Evolutionary conservation across 345 rosid genomes (phyloP), one percentile per base, ranked within the genome.

Genomic region (Cardamine chenopodiifolia): DNA sequence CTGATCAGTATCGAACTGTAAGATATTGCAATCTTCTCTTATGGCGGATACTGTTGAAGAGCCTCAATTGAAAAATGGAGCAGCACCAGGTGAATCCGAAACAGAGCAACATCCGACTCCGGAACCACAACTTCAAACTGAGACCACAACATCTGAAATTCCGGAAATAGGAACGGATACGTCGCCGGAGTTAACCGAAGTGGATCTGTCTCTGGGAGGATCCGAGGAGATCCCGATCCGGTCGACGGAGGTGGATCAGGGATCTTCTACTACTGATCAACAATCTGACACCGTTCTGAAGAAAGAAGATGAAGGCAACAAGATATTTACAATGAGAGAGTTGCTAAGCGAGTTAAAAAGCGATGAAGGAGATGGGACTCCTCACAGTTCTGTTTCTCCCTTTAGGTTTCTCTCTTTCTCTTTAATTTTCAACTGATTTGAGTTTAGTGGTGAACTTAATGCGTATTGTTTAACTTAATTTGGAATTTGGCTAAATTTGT

Each of bases 251-350:
- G 72, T 19, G 12, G 70, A 39, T 20, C 64, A 70, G 47, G 58
- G 53, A 66, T 68, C 78, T 67, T 47, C 78, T 67, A 42, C 82
- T 15, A 48, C 55, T 59, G 82, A 70, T 32, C 79, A 71, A 52
- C 60, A 50, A 8, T 55, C 79, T 47, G 73, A 53, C 7, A 75
- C 80, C 50, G 80, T 71, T 68, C 80, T 82, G 13, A 73, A 72
- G 55, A 89, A 83, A 52, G 88, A 83, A 34, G 88, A 83, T 48
- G 85, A 87, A 68, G 97, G 90, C 0, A 87, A 63, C 80, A 85
- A 87, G 54, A 84, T 96, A 6, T 91, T 94, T 82, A 91, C 98
- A 25, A 89, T 90, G 97, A 83, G 98, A 68, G 93, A 94, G 70
- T 70, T 94, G 62, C 91, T 90, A 42, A 85, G 77, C 63, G 96